Percentiles rank a stretch among this genome's conserved stretches.
Evolutionary conservation across 2,329 filamentous ascomycete genomes (phyloP).

Genomic region (Arachnomyces sp.): DNA sequence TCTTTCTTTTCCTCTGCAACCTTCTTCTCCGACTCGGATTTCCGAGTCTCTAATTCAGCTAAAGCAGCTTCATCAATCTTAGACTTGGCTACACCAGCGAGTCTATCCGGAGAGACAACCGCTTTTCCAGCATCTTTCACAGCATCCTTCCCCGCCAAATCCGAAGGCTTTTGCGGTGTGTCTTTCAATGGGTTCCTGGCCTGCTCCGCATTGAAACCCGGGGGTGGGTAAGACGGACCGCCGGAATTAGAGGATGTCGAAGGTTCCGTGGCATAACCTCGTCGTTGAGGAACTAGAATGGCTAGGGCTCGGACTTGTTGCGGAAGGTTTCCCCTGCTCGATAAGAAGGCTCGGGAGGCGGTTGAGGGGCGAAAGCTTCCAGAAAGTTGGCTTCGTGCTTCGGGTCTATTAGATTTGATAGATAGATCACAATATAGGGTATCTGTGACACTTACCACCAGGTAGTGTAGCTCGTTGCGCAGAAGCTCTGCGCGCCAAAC

Average conservation of each 20-base stretch:
- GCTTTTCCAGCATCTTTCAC: slow-evolving; percentile 26
- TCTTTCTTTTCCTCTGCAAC: slow-evolving; percentile 60
- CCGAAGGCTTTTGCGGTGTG: slow-evolving; percentile 21
- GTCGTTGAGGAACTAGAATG: slow-evolving; percentile 45
- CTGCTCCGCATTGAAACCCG: slow-evolving; percentile 82
- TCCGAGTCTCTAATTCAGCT: slow-evolving; percentile 7
- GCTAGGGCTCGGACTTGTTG: slow-evolving; percentile 50
- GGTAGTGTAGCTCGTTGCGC: slow-evolving; percentile 22
- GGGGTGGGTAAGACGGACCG: slow-evolving; percentile 60
- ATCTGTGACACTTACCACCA: slow-evolving; percentile 17
- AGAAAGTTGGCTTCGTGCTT: slow-evolving; percentile 26
- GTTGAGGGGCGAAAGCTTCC: slow-evolving; percentile 25
- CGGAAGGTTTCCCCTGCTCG: slow-evolving; percentile 34
- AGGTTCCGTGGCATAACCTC: slow-evolving; percentile 51
- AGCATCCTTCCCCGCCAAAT: slow-evolving; percentile 27
- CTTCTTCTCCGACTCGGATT: slow-evolving; percentile 39
- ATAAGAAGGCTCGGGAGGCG: slow-evolving; percentile 24
- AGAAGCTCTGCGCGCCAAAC: slow-evolving; percentile 29
- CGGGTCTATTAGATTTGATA: neutral
- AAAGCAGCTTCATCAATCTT: slow-evolving; percentile 10
- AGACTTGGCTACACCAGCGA: slow-evolving; percentile 39
- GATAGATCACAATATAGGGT: neutral
- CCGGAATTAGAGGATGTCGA: slow-evolving; percentile 41
- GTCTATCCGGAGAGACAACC: slow-evolving; percentile 16
- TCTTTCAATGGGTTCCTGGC: slow-evolving; percentile 77